Base-by-base conservation (phyloP, 352 stramenopile species). In the Globisporangium megalacanthum region DNA sequence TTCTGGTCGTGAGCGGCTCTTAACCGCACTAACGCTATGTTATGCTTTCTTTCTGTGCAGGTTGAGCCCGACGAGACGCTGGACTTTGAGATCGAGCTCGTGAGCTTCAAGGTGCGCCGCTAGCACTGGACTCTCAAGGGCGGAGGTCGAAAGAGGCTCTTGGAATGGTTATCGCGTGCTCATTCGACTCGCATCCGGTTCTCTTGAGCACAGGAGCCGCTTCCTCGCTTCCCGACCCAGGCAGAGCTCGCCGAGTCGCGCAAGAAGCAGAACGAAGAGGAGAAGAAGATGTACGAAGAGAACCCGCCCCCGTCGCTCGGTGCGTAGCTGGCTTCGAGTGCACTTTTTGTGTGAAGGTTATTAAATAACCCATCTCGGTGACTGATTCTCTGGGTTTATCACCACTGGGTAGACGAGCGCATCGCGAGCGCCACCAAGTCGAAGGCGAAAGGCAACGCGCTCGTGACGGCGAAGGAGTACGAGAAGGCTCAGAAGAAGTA, bases 71-170 rank as follows among this genome's bases (percentile, higher is more conserved):
- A 94, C 52, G 84, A 94, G 66, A 90, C 77, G 15, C 74, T 94
- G 6, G 82, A 94, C 61, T 94, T 92, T 63, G 84, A 94, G 52
- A 94, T 94, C 51, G 84, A 94, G 60, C 59, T 94, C 50, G 51
- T 92, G 9, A 70, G 72, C 58, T 94, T 89, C 53, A 85, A 84
- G 58, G 83, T 92, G 55, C 10, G 41, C 39, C 7, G 5, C 14
- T 29, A 1, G 25, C 25, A 29, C 25, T 29, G 25, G 25, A 29
- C 25, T 29, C 25, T 29, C 4, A 4, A 29, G 4, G 25, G 25
- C 25, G 25, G 25, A 29, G 25, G 25, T 29, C 25, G 25, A 29
- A 29, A 29, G 25, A 4, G 25, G 25, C 4, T 29, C 25, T 29
- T 29, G 25, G 25, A 29, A 29, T 29, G 25, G 25, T 29, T 29